Evolutionary conservation across 495 filamentous ascomycete genomes (phyloP).

Genomic region (Diplogelasinospora grovesii): DNA sequence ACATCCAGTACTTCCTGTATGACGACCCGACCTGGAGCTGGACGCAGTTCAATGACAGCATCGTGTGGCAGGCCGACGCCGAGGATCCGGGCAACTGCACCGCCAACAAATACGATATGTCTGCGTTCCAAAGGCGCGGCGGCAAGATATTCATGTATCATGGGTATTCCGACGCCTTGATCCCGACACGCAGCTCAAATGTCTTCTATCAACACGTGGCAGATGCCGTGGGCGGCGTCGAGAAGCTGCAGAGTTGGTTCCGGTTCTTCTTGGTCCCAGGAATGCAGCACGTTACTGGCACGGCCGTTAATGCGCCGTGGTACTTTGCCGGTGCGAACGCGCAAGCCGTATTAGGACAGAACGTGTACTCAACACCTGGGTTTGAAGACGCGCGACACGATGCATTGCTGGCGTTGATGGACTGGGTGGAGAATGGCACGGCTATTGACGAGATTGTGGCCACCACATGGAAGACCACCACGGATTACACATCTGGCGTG

Average conservation of each 20-base stretch:
- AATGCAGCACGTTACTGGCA: slow-evolving; percentile 30
- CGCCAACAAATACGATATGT: slow-evolving; percentile 43
- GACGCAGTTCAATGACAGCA: slow-evolving; percentile 28
- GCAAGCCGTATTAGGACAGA: slow-evolving; percentile 18
- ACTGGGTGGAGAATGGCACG: slow-evolving; percentile 44
- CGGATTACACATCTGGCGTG: slow-evolving; percentile 23
- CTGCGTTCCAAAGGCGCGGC: slow-evolving; percentile 38
- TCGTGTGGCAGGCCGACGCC: slow-evolving; percentile 31
- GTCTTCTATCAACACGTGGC: slow-evolving; percentile 42
- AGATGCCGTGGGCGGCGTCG: slow-evolving; percentile 22
- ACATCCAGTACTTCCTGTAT: slow-evolving; percentile 37
- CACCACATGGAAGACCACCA: slow-evolving; percentile 32
- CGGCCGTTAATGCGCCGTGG: slow-evolving; percentile 30
- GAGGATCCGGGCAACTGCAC: slow-evolving; percentile 41
- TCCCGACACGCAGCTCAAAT: slow-evolving; percentile 34
- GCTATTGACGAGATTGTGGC: slow-evolving; percentile 33
- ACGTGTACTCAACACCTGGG: slow-evolving; percentile 27
- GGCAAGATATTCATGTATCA: slow-evolving; percentile 53
- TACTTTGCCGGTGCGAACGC: slow-evolving; percentile 28
- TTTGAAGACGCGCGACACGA: slow-evolving; percentile 40
- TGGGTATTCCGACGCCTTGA: slow-evolving; percentile 42
- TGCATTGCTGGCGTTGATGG: slow-evolving; percentile 40
- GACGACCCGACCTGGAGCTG: slow-evolving; percentile 35
- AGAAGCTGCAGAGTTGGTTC: slow-evolving; percentile 25
- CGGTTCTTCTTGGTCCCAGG: slow-evolving; percentile 35